These are phyloP conservation scores for Cardamine occulta DNA, from an alignment of 345 rosid species.

Conservation along the genomic window DNA sequence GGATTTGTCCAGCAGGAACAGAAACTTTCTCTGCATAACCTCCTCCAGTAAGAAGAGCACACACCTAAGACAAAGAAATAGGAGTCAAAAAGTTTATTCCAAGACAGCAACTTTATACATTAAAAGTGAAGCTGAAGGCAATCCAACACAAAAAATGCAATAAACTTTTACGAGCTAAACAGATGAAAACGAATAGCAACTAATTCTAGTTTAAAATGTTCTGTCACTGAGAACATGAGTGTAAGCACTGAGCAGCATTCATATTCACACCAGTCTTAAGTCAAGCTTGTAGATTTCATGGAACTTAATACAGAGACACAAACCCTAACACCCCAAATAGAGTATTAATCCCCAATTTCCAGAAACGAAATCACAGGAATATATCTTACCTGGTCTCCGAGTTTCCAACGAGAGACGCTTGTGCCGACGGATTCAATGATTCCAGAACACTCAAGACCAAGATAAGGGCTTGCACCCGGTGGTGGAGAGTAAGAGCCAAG, in stretches of 20 bases:
- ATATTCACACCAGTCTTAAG: constrained; percentile 7
- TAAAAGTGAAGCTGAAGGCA: neutral
- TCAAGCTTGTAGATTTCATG: neutral
- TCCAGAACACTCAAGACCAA: constrained; percentile 90
- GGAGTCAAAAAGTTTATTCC: neutral
- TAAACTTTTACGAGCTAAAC: neutral
- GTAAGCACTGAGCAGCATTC: constrained; percentile 9
- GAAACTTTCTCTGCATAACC: constrained; percentile 87
- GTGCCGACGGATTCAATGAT: constrained; percentile 63
- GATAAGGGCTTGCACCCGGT: constrained; percentile 70
- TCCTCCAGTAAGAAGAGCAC: constrained; percentile 92
- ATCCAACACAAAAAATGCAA: neutral
- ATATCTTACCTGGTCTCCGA: constrained; percentile 68
- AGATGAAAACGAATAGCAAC: neutral
- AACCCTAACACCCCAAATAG: neutral
- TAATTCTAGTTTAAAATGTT: neutral
- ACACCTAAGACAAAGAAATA: constrained; percentile 50
- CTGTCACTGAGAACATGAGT: neutral
- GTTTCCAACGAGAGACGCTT: constrained; percentile 74
- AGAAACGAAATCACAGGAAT: neutral
- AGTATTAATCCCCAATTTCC: neutral
- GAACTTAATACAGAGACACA: neutral
- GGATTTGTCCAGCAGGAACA: constrained; percentile 71
- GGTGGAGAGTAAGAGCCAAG: constrained; percentile 79
- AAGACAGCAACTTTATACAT: constrained; percentile 3